Percentiles rank a stretch among this genome's conserved stretches.
Conservation (phyloP, 1,139 yeast species). For the Blastobotrys illinoisensis region DNA sequence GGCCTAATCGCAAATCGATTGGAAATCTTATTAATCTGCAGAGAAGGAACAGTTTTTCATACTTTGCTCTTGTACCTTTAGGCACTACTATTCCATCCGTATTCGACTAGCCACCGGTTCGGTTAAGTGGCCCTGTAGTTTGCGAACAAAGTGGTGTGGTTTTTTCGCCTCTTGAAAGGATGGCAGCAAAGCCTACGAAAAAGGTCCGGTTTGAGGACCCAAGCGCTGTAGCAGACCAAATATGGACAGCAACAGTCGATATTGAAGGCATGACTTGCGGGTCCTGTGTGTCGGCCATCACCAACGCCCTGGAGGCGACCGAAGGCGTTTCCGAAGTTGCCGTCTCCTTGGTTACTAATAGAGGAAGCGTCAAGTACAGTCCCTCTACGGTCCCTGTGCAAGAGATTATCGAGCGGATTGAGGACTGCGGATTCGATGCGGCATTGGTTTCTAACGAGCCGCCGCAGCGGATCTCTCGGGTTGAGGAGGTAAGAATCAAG, state of each 20-base stretch:
- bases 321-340: conserved; percentile 48
- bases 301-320: conserved; percentile 44
- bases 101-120: too few species aligned
- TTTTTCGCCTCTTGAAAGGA: background rate
- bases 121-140: too few species aligned
- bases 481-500: conserved; percentile 26
- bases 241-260: conserved; percentile 9
- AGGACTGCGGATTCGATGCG: conserved; percentile 74
- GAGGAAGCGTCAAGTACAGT: conserved; percentile 53
- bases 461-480: background rate
- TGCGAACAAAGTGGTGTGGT: background rate
- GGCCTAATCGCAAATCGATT: background rate
- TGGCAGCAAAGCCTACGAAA: background rate
- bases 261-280: conserved; percentile 82
- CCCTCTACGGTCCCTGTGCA: conserved; percentile 31
- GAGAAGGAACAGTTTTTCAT: background rate
- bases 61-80: background rate
- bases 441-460: background rate
- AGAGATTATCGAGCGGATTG: conserved; percentile 46
- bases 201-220: conserved; percentile 7
- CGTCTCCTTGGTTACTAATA: conserved; percentile 71
- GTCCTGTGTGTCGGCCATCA: conserved; percentile 65
- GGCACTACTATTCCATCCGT: too few species aligned
- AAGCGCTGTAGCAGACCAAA: background rate
- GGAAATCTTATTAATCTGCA: background rate